Percentiles rank a stretch among this genome's conserved stretches.
These are phyloP conservation scores for Boletus reticulatus DNA, from an alignment of 768 basidiomycete species.

Conservation along the genomic window DNA sequence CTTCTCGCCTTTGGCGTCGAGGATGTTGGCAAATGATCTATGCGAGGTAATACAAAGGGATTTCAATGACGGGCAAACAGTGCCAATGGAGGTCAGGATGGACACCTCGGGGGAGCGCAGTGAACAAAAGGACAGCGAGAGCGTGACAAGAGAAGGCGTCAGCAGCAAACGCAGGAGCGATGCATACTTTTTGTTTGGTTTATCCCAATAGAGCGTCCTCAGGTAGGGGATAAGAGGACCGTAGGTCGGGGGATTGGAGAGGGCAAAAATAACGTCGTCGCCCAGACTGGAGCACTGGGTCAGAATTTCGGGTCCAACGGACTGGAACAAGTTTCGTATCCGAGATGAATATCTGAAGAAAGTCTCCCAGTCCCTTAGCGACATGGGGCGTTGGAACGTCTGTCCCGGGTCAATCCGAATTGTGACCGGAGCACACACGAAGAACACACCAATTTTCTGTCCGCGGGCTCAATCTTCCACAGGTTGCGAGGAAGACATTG, in stretches of 20 bases:
- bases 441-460: conserved; percentile 13
- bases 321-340: conserved; percentile 12
- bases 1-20: conserved; percentile 14
- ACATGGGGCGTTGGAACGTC: conserved; percentile 26
- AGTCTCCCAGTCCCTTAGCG: conserved; percentile 25
- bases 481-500: conserved; percentile 28
- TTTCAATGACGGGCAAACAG: conserved; percentile 20
- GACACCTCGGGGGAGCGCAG: conserved; percentile 18
- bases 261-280: conserved; percentile 24
- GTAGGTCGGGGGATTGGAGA: conserved; percentile 22
- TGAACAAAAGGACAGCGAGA: conserved; percentile 7
- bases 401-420: conserved; percentile 12
- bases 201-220: conserved; percentile 21
- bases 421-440: neutral
- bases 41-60: conserved; percentile 4
- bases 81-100: conserved; percentile 19
- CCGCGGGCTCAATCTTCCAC: conserved; percentile 16
- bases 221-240: conserved; percentile 22
- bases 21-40: neutral
- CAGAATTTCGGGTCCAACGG: neutral
- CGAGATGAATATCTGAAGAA: conserved; percentile 28
- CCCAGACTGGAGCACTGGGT: conserved; percentile 3
- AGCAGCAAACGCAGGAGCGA: conserved; percentile 20
- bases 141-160: conserved; percentile 19
- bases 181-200: conserved; percentile 10